Evolutionary conservation across 441 rosid species (phyloP), one percentile per base, ranked within the genome.

Genomic region (Gossypium aridum): DNA sequence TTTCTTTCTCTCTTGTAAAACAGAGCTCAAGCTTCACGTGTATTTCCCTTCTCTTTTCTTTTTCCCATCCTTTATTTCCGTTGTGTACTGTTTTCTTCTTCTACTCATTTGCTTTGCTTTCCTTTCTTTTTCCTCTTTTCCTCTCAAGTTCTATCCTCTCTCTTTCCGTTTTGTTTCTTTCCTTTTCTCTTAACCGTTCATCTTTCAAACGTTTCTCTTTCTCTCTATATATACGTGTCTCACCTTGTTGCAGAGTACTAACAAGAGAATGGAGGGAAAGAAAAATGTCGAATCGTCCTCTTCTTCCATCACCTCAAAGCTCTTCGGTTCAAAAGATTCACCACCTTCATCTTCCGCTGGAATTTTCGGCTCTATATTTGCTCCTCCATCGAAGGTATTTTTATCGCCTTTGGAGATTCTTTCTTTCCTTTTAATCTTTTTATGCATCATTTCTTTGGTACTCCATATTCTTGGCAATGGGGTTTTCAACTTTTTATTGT

Each of bases 261-360:
- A n/a, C 22, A 25, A 13, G 16, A 39, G 31, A 73, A 92, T 94
- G 98, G 98, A 92, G 76, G 91, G 87, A 79, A 82, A 72, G 69
- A 88, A 92, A 82, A 86, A 82, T 73, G 80, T 37, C 3, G 87
- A 77, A 26, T 78, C 83, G 0, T 37, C 87, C 4, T 84, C 92
- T 16, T 78, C 93, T 59, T 83, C 95, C 2, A 79, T 92, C 68
- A 84, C 94, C 51, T 82, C 87, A 69, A 88, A 94, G 79, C 87
- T 94, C 80, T 92, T 94, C 78, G 98, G 94, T 25, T 81, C 94
- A 6, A 84, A 83, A 78, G 92, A 91, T 16, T 73, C 84, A 63
- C 75, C 85, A 63, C 75, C 86, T 31, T 74, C 89, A 37, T 80
- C 96, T n/a, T 82, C 97, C 20, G 31, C 91, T n/a, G 93, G 86